Conservation (phyloP, 441 rosid species). For the Croton setiger region DNA sequence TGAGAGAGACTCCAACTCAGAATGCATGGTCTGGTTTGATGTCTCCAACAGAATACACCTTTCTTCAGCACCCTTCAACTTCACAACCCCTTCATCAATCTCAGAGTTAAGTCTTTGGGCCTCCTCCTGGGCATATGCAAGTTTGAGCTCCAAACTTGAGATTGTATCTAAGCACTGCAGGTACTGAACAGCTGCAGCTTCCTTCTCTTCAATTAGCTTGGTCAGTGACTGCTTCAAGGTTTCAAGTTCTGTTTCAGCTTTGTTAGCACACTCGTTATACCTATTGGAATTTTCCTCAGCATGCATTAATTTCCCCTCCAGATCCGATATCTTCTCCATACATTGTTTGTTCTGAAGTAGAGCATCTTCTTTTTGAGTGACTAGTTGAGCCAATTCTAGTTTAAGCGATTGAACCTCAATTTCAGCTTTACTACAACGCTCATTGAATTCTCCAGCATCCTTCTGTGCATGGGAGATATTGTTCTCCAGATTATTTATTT, state of each 20-base stretch:
- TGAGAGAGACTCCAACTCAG: slow-evolving; percentile 56
- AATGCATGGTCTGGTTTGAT: slow-evolving; percentile 66
- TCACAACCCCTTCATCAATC: slow-evolving; percentile 58
- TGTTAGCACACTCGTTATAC: slow-evolving; percentile 45
- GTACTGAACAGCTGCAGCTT: slow-evolving; percentile 60
- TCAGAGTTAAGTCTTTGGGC: slow-evolving; percentile 62
- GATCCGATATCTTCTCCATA: slow-evolving; percentile 50
- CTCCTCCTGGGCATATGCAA: slow-evolving; percentile 61
- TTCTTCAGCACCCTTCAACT: slow-evolving; percentile 78
- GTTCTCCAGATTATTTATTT: slow-evolving; percentile 59
- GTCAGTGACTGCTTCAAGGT: slow-evolving; percentile 53
- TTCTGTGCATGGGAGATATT: slow-evolving; percentile 47
- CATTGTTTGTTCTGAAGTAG: slow-evolving; percentile 50
- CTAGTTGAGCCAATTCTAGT: slow-evolving; percentile 47
- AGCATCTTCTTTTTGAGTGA: slow-evolving; percentile 69
- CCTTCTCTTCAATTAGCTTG: slow-evolving; percentile 69
- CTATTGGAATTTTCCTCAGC: slow-evolving; percentile 58
- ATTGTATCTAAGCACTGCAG: slow-evolving; percentile 70
- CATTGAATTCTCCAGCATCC: slow-evolving; percentile 53
- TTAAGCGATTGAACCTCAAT: slow-evolving; percentile 46
- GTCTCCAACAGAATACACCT: slow-evolving; percentile 69
- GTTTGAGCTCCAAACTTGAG: slow-evolving; percentile 56
- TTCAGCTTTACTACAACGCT: slow-evolving; percentile 62
- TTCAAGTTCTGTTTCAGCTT: slow-evolving; percentile 68
- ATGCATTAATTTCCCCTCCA: slow-evolving; percentile 56